phyloP scores from a whole-genome alignment of 306 rosid genomes.

The Elaeagnus macrophylla region DNA sequence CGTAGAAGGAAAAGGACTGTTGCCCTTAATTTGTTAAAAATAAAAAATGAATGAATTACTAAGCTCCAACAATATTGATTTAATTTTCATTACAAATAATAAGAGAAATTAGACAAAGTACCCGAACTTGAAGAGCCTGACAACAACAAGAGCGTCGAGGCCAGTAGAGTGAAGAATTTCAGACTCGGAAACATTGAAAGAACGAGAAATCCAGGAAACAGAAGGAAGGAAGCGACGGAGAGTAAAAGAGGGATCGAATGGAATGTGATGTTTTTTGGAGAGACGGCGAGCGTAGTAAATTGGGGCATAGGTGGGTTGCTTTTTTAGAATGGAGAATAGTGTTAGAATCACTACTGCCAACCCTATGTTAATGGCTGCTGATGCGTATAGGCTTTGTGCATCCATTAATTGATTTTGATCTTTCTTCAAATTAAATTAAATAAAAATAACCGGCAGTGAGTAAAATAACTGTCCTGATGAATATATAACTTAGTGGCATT shows the following conservation, averaged over 20 bases:
- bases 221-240: slow-evolving; percentile 55
- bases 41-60: too few species aligned
- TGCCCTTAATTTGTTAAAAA: too few species aligned
- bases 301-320: slow-evolving; percentile 55
- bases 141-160: slow-evolving; percentile 70
- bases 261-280: slow-evolving; percentile 22
- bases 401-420: slow-evolving; percentile 30
- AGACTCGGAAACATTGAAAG: slow-evolving; percentile 50
- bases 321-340: slow-evolving; percentile 71
- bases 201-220: slow-evolving; percentile 51
- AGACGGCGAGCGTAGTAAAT: slow-evolving; percentile 70
- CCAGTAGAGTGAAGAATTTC: slow-evolving; percentile 48
- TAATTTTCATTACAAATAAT: too few species aligned
- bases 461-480: neutral
- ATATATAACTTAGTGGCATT: too few species aligned
- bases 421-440: neutral
- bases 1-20: too few species aligned
- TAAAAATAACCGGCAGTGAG: neutral
- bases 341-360: slow-evolving; percentile 55
- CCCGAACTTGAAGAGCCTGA: slow-evolving; percentile 84
- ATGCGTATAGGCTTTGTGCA: slow-evolving; percentile 58
- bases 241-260: slow-evolving; percentile 15
- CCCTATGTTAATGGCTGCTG: slow-evolving; percentile 75
- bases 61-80: too few species aligned
- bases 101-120: neutral